A percentile compares a stretch with the other conserved stretches of the same genome.
phyloP scores from a whole-genome alignment of 1,139 yeast species.

The Pichia sp. region DNA sequence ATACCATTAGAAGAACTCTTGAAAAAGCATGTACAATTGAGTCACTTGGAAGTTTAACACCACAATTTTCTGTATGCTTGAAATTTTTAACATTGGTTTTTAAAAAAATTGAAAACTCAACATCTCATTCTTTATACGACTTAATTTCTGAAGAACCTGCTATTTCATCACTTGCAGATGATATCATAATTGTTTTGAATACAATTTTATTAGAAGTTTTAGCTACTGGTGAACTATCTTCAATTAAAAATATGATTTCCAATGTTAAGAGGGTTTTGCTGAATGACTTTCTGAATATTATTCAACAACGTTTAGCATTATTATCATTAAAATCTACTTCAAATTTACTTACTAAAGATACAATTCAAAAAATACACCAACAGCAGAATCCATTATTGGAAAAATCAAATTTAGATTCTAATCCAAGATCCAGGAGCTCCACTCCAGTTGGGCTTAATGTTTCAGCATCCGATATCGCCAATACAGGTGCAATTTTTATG shows the following conservation, averaged over 20 bases:
- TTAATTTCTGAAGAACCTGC: slow-evolving; percentile 51
- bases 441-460: slow-evolving; percentile 22
- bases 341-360: slow-evolving; percentile 20
- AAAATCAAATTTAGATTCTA: slow-evolving; percentile 4
- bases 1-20: slow-evolving; percentile 70
- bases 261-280: slow-evolving; percentile 41
- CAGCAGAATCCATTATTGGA: slow-evolving; percentile 8
- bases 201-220: slow-evolving; percentile 54
- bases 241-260: slow-evolving; percentile 47
- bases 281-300: slow-evolving; percentile 40
- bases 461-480: slow-evolving; percentile 26
- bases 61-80: slow-evolving; percentile 23
- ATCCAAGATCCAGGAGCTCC: slow-evolving; percentile 12
- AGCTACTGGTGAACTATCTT: slow-evolving; percentile 52
- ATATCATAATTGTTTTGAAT: slow-evolving; percentile 66
- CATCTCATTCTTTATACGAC: slow-evolving; percentile 19
- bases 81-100: slow-evolving; percentile 21
- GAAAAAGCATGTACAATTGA: slow-evolving; percentile 80
- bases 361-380: slow-evolving; percentile 16
- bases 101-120: slow-evolving; percentile 17
- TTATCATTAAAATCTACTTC: slow-evolving; percentile 47
- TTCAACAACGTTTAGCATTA: slow-evolving; percentile 49
- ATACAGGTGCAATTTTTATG: slow-evolving; percentile 27
- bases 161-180: slow-evolving; percentile 82
- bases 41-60: slow-evolving; percentile 50